Conservation (phyloP, 805 yeast genomes). For the Vanderwaltozyma polyspora region DNA sequence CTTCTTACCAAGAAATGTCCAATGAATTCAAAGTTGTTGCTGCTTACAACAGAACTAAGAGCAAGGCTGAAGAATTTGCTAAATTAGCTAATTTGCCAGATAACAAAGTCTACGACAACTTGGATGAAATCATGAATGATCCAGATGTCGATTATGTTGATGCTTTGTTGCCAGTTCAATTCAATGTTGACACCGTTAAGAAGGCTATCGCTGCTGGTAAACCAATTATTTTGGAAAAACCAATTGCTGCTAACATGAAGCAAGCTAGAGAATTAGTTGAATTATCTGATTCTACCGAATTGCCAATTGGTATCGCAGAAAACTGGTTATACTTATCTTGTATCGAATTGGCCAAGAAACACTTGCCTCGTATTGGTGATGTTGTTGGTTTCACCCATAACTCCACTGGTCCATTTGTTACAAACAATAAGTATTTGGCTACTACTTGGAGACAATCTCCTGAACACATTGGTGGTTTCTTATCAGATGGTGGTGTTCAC, state of each 20-base stretch:
- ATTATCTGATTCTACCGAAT: conserved; percentile 45
- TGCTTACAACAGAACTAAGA: conserved; percentile 71
- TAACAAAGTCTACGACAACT: conserved; percentile 42
- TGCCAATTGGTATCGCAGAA: conserved; percentile 72
- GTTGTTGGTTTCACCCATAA: conserved; percentile 57
- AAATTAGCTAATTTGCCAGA: conserved; percentile 41
- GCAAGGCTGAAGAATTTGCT: conserved; percentile 79
- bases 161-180: conserved; percentile 81
- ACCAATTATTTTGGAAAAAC: conserved; percentile 80
- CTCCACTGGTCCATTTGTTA: conserved; percentile 63
- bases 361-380: conserved; percentile 63
- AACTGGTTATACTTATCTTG: conserved; percentile 72
- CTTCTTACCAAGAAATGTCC: conserved; percentile 46
- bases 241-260: conserved; percentile 73
- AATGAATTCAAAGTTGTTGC: conserved; percentile 48
- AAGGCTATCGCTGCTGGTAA: conserved; percentile 63
- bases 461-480: conserved; percentile 83
- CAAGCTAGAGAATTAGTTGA: conserved; percentile 76
- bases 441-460: conserved; percentile 88
- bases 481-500: conserved; percentile 95
- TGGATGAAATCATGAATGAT: conserved; percentile 59
- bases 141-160: conserved; percentile 67
- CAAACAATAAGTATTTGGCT: conserved; percentile 44
- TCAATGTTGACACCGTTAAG: conserved; percentile 55
- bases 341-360: conserved; percentile 42